Evolutionary conservation across 176 grass and related monocot species (phyloP), one percentile per base, ranked within the genome.

Genomic region (Oryza glaberrima): DNA sequence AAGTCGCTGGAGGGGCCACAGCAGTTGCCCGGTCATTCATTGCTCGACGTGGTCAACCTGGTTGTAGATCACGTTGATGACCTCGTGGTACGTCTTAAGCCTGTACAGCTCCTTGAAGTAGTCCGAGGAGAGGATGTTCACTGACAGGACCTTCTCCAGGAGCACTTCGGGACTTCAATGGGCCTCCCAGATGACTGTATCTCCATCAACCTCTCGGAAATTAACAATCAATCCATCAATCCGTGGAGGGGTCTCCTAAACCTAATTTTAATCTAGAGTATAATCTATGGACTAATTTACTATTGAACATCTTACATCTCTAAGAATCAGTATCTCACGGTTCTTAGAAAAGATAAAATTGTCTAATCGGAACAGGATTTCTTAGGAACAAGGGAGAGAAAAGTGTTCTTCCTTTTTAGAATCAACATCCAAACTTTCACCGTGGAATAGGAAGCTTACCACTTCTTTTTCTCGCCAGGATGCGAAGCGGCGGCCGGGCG

Each of bases 71-170:
- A 30, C 30, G 30, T 30, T 30, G 30, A 30, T 30, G 30, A 30
- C 30, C 30, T 30, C 30, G 30, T 30, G 30, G 2, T 30, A 30
- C 2, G 30, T 30, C 30, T 30, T 30, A 30, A 30, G 30, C 30
- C 30, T 30, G 30, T 30, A 30, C 30, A 99, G 84, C 91, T 96
- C 97, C 83, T 96, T 96, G 81, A 99, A 99, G 91, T 99, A 99
- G 81, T 96, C 94, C 54, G 91, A 94, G 28, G 97, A 99, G 32
- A 94, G 58, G 77, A 99, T 99, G 88, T 99, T 99, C 69, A 99
- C 93, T 12, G 89, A 94, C 67, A 99, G 65, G 52, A 99, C 91
- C 86, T 89, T 96, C 84, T 99, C 97, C 81, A 96, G 87, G 34
- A 99, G 89, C 19, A 80, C 94, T n/a, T 30, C 30, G 2, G 30